A percentile compares a stretch with the other conserved stretches of the same genome.
Conservation (phyloP, 352 stramenopile species). For the Phytophthora macrochlamydospora region DNA sequence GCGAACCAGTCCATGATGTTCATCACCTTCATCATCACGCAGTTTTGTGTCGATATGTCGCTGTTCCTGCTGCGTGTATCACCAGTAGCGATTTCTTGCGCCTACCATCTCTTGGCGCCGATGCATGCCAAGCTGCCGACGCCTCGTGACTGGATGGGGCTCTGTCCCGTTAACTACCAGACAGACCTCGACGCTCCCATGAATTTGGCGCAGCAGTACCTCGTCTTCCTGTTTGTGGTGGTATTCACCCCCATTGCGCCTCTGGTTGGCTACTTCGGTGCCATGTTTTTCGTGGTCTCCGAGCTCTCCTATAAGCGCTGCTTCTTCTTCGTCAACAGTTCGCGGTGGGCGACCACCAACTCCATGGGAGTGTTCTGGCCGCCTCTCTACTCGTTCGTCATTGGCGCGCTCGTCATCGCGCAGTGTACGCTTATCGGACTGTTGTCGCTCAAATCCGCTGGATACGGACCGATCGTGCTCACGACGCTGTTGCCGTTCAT, state of each 20-base stretch:
- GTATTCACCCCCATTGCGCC: slow-evolving; percentile 79
- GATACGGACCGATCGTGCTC: slow-evolving; percentile 46
- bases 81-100: slow-evolving; percentile 44
- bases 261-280: slow-evolving; percentile 62
- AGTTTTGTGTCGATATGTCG: slow-evolving; percentile 66
- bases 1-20: slow-evolving; percentile 83
- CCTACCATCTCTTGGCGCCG: slow-evolving; percentile 58
- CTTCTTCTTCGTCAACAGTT: slow-evolving; percentile 70
- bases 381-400: slow-evolving; percentile 69
- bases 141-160: slow-evolving; percentile 57
- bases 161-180: slow-evolving; percentile 56
- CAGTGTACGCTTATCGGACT: slow-evolving; percentile 72
- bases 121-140: slow-evolving; percentile 52
- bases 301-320: slow-evolving; percentile 76
- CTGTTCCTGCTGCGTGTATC: slow-evolving; percentile 66
- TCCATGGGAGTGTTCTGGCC: slow-evolving; percentile 73
- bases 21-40: slow-evolving; percentile 79
- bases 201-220: slow-evolving; percentile 68
- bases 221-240: slow-evolving; percentile 77
- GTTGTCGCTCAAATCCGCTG: slow-evolving; percentile 68
- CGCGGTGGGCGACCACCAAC: slow-evolving; percentile 59
- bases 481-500: slow-evolving; percentile 47
- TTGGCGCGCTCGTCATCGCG: slow-evolving; percentile 62
- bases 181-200: slow-evolving; percentile 62
- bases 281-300: slow-evolving; percentile 70